phyloP scores from a whole-genome alignment of 768 basidiomycete species.

The Exidia glandulosa region DNA sequence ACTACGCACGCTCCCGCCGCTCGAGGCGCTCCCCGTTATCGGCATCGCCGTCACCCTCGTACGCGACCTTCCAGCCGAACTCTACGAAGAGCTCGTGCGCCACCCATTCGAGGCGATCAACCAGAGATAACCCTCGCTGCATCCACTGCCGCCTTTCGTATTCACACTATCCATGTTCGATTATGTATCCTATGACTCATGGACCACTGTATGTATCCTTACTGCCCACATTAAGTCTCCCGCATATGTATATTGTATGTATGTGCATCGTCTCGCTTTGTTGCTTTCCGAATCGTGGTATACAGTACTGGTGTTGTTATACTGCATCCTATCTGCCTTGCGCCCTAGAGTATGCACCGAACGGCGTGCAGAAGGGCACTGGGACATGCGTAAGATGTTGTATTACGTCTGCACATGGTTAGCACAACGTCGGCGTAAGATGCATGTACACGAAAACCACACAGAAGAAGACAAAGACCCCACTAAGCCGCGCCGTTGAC shows the following conservation, averaged over 20 bases:
- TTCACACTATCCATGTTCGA: neutral
- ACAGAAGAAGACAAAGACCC: no score
- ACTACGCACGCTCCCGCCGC: slow-evolving; percentile 84
- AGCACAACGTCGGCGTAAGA: no score
- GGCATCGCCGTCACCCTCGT: slow-evolving; percentile 92
- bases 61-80: slow-evolving; percentile 73
- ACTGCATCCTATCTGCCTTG: no score
- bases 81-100: slow-evolving; percentile 81
- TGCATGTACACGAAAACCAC: neutral
- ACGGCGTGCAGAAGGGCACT: no score
- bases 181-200: neutral
- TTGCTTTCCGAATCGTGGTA: no score
- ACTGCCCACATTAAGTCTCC: no score
- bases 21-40: slow-evolving; percentile 78
- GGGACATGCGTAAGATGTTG: no score
- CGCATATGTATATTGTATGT: no score
- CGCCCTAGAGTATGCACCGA: no score
- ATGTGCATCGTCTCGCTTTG: no score
- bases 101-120: slow-evolving; percentile 45
- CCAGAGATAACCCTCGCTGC: neutral
- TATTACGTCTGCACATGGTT: no score
- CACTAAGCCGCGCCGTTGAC: neutral
- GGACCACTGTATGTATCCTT: neutral
- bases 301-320: no score
- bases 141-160: neutral